Percentiles rank a stretch among this genome's conserved stretches.
phyloP scores from a whole-genome alignment of 2,329 filamentous ascomycete genomes.

The Aspergillus jensenii region DNA sequence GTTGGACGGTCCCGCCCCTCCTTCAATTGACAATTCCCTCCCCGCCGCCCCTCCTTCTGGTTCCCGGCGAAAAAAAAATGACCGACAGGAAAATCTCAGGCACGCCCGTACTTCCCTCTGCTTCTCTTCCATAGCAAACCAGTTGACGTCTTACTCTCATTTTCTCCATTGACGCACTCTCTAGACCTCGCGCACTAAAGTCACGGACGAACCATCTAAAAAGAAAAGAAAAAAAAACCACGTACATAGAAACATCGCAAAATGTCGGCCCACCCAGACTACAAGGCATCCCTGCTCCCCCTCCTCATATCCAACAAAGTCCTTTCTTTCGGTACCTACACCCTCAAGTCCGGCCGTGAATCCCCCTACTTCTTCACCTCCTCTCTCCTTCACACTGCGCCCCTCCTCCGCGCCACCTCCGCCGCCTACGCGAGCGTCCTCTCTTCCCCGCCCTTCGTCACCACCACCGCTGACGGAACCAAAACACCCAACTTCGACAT shows the following conservation, averaged over 20 bases:
- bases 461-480: conserved; percentile 32
- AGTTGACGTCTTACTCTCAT: background rate
- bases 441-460: conserved; percentile 47
- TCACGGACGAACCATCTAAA: background rate
- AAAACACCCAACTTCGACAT: conserved; percentile 67
- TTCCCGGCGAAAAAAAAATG: background rate
- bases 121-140: background rate
- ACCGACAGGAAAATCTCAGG: background rate
- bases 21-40: conserved; percentile 16
- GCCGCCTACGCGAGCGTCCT: conserved; percentile 73
- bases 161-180: background rate
- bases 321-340: conserved; percentile 22
- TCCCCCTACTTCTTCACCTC: conserved; percentile 99
- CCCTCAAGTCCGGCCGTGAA: conserved; percentile 83
- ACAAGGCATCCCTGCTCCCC: conserved; percentile 19
- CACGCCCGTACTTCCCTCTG: background rate
- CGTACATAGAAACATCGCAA: background rate
- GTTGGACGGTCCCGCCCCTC: conserved; percentile 19
- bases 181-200: background rate
- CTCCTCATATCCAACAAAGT: conserved; percentile 23
- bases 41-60: conserved; percentile 33
- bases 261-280: conserved; percentile 11
- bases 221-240: background rate
- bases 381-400: conserved; percentile 80
- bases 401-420: conserved; percentile 74